phyloP scores from a whole-genome alignment of 2,329 filamentous ascomycete species.

The Plenodomus tracheiphilus region DNA sequence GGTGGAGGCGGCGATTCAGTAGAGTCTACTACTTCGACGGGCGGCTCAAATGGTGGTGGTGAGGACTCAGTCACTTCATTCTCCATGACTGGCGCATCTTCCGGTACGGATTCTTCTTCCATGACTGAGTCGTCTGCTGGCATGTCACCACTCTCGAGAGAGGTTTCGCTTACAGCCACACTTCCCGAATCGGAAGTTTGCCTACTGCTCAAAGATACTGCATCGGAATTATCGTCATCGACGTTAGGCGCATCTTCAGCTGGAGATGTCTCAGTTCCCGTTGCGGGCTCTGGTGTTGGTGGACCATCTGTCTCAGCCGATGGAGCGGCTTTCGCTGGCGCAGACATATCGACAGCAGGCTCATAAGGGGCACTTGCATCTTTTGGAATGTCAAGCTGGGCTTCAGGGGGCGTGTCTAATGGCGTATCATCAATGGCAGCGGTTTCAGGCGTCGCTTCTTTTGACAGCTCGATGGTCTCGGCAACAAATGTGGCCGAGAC shows the following conservation, averaged over 20 bases:
- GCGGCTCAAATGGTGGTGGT: not conserved
- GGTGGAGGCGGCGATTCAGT: not conserved
- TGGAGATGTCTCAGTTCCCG: not conserved
- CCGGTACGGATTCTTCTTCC: not conserved
- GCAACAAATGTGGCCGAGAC: not conserved
- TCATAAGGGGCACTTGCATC: not conserved
- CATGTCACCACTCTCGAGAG: not conserved
- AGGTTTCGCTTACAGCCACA: not conserved
- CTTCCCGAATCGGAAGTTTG: not conserved
- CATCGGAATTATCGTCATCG: not conserved
- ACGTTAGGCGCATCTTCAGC: not conserved
- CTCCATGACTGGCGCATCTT: not conserved
- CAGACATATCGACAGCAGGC: not conserved
- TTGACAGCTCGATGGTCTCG: not conserved
- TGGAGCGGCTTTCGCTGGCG: not conserved
- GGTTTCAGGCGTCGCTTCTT: not conserved
- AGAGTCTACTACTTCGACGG: not conserved
- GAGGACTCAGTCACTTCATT: not conserved
- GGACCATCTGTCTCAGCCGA: not conserved
- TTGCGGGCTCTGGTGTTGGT: conserved; percentile 2
- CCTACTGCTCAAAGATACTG: not conserved
- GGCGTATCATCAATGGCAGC: not conserved
- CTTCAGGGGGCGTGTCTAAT: not conserved
- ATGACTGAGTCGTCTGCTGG: not conserved
- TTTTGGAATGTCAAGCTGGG: not conserved